These are phyloP conservation scores for Grosmannia huntii DNA, from an alignment of 2,329 filamentous ascomycete species.

Conservation along the genomic window DNA sequence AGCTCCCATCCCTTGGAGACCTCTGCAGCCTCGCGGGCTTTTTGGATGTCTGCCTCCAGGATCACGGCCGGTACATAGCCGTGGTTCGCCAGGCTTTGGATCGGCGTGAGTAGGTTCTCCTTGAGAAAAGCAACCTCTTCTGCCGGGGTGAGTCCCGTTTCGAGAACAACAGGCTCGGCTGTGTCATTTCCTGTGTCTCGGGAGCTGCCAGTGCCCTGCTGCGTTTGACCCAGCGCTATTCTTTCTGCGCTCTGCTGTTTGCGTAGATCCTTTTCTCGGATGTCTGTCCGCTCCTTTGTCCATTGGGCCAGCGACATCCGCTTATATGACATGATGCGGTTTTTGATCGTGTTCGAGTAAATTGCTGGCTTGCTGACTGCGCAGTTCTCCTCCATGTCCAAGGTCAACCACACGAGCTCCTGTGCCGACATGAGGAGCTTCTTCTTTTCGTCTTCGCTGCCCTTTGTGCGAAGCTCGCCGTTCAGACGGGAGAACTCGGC, in stretches of 20 bases:
- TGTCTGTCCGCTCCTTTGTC: slow-evolving; percentile 41
- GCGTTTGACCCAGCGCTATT: background rate
- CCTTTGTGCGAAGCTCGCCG: slow-evolving; percentile 40
- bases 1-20: slow-evolving; percentile 67
- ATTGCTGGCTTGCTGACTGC: slow-evolving; percentile 56
- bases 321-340: slow-evolving; percentile 62
- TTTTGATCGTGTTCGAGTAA: slow-evolving; percentile 76
- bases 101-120: slow-evolving; percentile 47
- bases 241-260: background rate
- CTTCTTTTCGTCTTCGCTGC: slow-evolving; percentile 32
- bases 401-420: slow-evolving; percentile 52
- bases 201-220: background rate
- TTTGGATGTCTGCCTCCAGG: slow-evolving; percentile 49
- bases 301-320: slow-evolving; percentile 63
- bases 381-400: slow-evolving; percentile 68
- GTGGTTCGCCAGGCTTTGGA: slow-evolving; percentile 48
- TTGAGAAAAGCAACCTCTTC: slow-evolving; percentile 56
- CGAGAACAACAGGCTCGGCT: slow-evolving; percentile 25
- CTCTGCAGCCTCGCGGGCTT: slow-evolving; percentile 51
- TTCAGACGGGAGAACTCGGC: slow-evolving; percentile 56
- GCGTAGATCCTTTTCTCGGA: slow-evolving; percentile 18
- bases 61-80: slow-evolving; percentile 68
- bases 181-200: background rate
- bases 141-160: slow-evolving; percentile 53
- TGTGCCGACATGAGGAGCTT: slow-evolving; percentile 49